A percentile compares a stretch with the other conserved stretches of the same genome.
phyloP scores from a whole-genome alignment of 345 rosid genomes.

The Acer saccharum region DNA sequence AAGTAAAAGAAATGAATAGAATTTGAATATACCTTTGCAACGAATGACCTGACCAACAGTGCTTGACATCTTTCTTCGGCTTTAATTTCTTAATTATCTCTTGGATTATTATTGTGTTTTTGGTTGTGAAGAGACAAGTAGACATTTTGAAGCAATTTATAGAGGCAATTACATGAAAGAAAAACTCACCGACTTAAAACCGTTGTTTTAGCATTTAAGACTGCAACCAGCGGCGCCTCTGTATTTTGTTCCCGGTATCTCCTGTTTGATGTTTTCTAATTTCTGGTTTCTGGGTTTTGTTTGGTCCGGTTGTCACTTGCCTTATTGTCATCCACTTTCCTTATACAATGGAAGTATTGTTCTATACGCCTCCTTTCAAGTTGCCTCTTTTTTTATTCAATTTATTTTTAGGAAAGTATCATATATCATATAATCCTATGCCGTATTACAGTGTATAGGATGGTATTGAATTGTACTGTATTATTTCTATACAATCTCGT shows the following conservation, averaged over 20 bases:
- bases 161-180: neutral
- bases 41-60: constrained; percentile 38
- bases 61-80: constrained; percentile 22
- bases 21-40: constrained; percentile 34
- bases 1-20: neutral
- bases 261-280: neutral
- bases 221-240: neutral
- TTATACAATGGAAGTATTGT: too few species aligned
- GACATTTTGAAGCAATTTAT: constrained; percentile 2
- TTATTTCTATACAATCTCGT: too few species aligned
- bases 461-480: too few species aligned
- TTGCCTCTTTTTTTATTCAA: too few species aligned
- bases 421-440: too few species aligned
- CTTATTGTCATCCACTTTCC: too few species aligned
- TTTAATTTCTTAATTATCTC: neutral
- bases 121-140: constrained; percentile 10
- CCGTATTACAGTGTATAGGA: too few species aligned
- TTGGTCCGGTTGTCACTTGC: too few species aligned
- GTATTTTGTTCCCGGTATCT: neutral
- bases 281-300: neutral
- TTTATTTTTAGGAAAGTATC: too few species aligned
- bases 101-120: neutral
- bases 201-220: neutral
- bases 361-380: too few species aligned
- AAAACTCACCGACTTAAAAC: neutral